Conservation (phyloP, 1,284 basidiomycete genomes). For the Tremellales sp. region DNA sequence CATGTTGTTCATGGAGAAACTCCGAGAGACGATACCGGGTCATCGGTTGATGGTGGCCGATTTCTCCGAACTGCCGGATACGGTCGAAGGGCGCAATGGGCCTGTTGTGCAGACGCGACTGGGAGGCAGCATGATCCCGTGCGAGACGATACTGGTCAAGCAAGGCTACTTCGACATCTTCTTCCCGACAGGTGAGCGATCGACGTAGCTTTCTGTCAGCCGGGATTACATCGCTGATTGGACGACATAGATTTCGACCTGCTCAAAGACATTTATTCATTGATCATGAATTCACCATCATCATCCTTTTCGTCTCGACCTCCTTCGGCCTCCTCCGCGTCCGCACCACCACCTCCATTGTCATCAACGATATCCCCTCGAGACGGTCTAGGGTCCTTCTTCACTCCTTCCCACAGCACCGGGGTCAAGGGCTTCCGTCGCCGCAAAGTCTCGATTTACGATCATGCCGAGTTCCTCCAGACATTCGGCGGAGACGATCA, state of each 20-base stretch:
- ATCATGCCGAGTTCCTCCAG: constrained; percentile 42
- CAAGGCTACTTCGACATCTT: constrained; percentile 99
- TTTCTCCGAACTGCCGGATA: constrained; percentile 82
- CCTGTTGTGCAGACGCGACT: constrained; percentile 96
- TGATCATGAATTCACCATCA: constrained; percentile 56
- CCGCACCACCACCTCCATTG: constrained; percentile 11
- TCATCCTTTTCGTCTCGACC: constrained; percentile 47
- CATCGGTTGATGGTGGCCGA: constrained; percentile 91
- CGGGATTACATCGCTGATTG: not conserved
- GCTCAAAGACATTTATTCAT: constrained; percentile 81
- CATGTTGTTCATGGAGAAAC: constrained; percentile 74
- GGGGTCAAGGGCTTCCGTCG: constrained; percentile 37
- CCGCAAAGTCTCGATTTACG: constrained; percentile 37
- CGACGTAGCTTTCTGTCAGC: not conserved
- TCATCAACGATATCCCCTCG: not conserved
- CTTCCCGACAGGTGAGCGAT: constrained; percentile 71
- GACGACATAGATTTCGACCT: constrained; percentile 61
- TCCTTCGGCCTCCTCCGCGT: constrained; percentile 31
- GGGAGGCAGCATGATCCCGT: constrained; percentile 77
- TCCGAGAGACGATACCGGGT: constrained; percentile 80
- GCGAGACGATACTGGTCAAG: constrained; percentile 83
- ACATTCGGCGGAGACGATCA: constrained; percentile 36
- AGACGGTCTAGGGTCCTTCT: constrained; percentile 14
- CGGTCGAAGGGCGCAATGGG: constrained; percentile 76
- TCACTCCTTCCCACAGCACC: constrained; percentile 19